Evolutionary conservation across 1,284 basidiomycete species (phyloP), one percentile per base, ranked within the genome.

Genomic region (Naganishia cerealis): DNA sequence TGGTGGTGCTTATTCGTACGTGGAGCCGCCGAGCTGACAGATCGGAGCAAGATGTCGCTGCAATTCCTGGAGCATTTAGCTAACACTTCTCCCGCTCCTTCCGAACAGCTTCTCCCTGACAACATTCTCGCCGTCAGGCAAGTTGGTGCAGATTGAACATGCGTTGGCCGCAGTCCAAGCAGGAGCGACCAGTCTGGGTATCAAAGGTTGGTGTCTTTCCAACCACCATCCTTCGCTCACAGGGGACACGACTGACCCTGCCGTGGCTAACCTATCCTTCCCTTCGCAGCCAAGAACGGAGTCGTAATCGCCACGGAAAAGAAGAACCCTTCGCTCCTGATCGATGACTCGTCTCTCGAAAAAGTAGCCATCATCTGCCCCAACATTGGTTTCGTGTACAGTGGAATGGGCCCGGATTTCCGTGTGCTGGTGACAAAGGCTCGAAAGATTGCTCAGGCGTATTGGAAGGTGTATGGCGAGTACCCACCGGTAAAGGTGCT

Each of bases 261-360:
- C 3, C 16, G 40, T 50, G 9, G 21, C 24, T 24, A 24, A 48
- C 74, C 50, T 21, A 18, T 18, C 21, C 57, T 36, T 13, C 33
- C 39, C 24, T 54, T 52, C 72, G 7, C 80, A 97, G 94, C 96
- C 42, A 91, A 94, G 52, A 98, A 99, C 81, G 96, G 96, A 65
- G 94, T 99, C 75, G 96, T 99, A 71, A 94, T 99, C 74, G 96
- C 96, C 36, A 98, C 96, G 2, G 96, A 99, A 84, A 99, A 99
- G 88, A 98, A 98, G 82, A 88, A 94, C 10, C 93, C 94, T 18
- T 99, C 96, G 21, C 89, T 97, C 74, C 87, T 99, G 71, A 92
- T 99, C 72, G 96, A 99, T 84, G 93, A 97, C 81, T 91, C 91
- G 18, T 92, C 95, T 84, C 86, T 99, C 72, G 96, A 99, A 80